phyloP scores from a whole-genome alignment of 306 rosid genomes.

The Vigna radiata region DNA sequence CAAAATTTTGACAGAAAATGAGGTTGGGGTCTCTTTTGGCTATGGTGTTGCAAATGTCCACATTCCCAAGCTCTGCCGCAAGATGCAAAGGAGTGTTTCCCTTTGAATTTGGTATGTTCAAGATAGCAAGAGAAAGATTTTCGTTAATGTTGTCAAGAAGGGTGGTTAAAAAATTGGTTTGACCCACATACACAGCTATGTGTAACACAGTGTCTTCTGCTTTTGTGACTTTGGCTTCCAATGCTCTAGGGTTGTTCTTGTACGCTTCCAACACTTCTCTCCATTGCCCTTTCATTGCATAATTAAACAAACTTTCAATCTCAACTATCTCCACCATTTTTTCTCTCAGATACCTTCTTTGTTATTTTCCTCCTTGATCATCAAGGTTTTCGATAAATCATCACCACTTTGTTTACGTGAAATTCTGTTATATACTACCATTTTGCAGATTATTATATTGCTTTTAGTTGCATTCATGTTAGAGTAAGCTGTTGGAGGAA shows the following conservation, averaged over 20 bases:
- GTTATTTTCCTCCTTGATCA: too few relatives aligned
- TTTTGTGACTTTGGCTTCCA: conserved; percentile 49
- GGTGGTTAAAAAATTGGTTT: conserved; percentile 42
- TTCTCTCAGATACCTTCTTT: not conserved
- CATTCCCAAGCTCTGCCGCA: conserved; percentile 46
- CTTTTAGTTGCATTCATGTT: not conserved
- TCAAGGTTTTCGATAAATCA: not conserved
- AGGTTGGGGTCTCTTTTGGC: conserved; percentile 29
- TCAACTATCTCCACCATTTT: conserved; percentile 27
- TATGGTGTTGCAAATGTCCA: conserved; percentile 34
- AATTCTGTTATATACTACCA: not conserved
- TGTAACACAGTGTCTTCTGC: conserved; percentile 54
- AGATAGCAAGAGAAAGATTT: conserved; percentile 7
- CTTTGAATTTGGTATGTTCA: conserved; percentile 14
- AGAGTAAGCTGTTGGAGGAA: conserved; percentile 13
- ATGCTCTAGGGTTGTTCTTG: conserved; percentile 23
- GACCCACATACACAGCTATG: conserved; percentile 48
- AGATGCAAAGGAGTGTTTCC: conserved; percentile 49
- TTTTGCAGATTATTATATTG: conserved; percentile 14
- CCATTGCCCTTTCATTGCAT: conserved; percentile 49
- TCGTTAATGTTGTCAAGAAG: conserved; percentile 41
- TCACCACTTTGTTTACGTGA: not conserved
- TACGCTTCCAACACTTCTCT: conserved; percentile 27
- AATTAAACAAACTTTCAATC: conserved; percentile 21
- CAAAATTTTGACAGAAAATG: conserved; percentile 32